phyloP scores from a whole-genome alignment of 805 yeast species.

The Metschnikowia vanudenii region DNA sequence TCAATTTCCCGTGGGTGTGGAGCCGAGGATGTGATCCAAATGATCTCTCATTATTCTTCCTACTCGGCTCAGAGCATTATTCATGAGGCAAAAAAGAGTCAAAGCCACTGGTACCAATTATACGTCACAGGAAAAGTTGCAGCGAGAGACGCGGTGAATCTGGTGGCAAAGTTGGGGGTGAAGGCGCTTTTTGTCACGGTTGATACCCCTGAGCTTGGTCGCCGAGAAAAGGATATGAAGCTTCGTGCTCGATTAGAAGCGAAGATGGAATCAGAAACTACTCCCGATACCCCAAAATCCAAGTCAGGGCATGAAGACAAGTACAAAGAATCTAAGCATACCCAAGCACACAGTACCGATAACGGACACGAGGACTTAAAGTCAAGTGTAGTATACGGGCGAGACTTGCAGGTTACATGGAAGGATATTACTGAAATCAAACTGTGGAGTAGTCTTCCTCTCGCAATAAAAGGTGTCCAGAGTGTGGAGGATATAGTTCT shows the following conservation, averaged over 20 bases:
- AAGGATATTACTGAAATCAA: slow-evolving; percentile 37
- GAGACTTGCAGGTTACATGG: slow-evolving; percentile 36
- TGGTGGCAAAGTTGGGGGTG: slow-evolving; percentile 56
- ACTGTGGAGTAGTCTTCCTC: slow-evolving; percentile 33
- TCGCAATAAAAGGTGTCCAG: slow-evolving; percentile 68
- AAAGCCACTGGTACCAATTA: slow-evolving; percentile 85
- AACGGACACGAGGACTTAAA: slow-evolving; percentile 10
- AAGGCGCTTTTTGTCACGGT: slow-evolving; percentile 86
- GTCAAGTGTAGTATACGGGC: slow-evolving; percentile 12
- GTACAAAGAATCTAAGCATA: background rate
- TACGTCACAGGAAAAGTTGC: slow-evolving; percentile 67
- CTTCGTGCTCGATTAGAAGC: slow-evolving; percentile 26
- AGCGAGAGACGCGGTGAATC: slow-evolving; percentile 59
- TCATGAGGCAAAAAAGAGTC: slow-evolving; percentile 62
- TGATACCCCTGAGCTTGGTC: slow-evolving; percentile 87
- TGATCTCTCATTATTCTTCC: slow-evolving; percentile 91
- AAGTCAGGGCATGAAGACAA: background rate
- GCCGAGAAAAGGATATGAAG: slow-evolving; percentile 47
- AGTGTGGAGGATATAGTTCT: slow-evolving; percentile 60
- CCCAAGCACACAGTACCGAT: background rate
- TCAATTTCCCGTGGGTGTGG: slow-evolving; percentile 84
- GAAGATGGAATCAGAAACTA: slow-evolving; percentile 1
- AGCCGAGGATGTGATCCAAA: slow-evolving; percentile 67
- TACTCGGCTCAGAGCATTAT: slow-evolving; percentile 85
- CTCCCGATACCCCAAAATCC: background rate